These are phyloP conservation scores for Cryptococcus hybrid DNA, from an alignment of 1,284 basidiomycete species.

Conservation along the genomic window DNA sequence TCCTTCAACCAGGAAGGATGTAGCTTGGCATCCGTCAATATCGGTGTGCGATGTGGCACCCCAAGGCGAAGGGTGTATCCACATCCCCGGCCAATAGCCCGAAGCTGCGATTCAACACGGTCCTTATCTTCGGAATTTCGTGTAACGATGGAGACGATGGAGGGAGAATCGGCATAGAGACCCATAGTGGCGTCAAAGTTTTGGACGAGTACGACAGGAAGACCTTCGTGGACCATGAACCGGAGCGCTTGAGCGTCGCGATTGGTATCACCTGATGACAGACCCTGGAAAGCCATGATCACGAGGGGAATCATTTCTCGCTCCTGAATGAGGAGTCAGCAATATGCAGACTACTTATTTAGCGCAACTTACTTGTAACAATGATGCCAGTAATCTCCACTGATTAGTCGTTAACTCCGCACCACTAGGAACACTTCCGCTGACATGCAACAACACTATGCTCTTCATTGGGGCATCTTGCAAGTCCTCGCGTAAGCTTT, in stretches of 20 bases:
- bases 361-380: slow-evolving; percentile 31
- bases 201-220: slow-evolving; percentile 47
- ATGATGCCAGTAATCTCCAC: slow-evolving; percentile 67
- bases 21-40: slow-evolving; percentile 41
- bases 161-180: slow-evolving; percentile 44
- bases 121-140: slow-evolving; percentile 34
- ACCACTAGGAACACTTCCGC: slow-evolving; percentile 95
- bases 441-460: slow-evolving; percentile 86
- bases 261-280: slow-evolving; percentile 43
- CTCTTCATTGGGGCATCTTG: slow-evolving; percentile 61
- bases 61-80: slow-evolving; percentile 45
- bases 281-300: slow-evolving; percentile 47
- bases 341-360: no score
- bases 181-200: slow-evolving; percentile 50
- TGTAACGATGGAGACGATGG: slow-evolving; percentile 44
- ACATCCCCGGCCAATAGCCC: slow-evolving; percentile 37
- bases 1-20: slow-evolving; percentile 73
- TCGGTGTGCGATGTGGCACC: slow-evolving; percentile 46
- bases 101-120: slow-evolving; percentile 44
- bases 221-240: slow-evolving; percentile 47
- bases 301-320: slow-evolving; percentile 44
- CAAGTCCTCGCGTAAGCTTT: slow-evolving; percentile 64
- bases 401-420: slow-evolving; percentile 89
- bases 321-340: slow-evolving; percentile 12
- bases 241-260: slow-evolving; percentile 47